A percentile compares a stretch with the other conserved stretches of the same genome.
phyloP scores from a whole-genome alignment of 202 grass and related monocot species.

The Hordeum pubiflorum region DNA sequence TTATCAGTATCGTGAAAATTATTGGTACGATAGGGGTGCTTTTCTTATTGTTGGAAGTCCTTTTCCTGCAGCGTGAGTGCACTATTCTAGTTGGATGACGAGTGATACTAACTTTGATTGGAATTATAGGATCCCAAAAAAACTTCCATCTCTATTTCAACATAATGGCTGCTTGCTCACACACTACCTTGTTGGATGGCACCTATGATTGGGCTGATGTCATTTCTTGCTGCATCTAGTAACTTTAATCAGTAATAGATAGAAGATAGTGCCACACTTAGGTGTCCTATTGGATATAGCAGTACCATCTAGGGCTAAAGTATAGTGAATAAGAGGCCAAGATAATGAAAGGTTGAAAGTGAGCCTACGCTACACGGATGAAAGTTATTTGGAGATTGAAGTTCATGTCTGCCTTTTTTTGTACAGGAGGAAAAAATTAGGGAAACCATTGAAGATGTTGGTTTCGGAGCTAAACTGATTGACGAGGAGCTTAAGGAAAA shows the following conservation, averaged over 20 bases:
- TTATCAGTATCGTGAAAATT: slow-evolving; percentile 4
- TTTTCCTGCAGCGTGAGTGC: slow-evolving; percentile 19
- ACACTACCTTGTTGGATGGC: not conserved
- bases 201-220: not conserved
- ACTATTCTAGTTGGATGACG: not conserved
- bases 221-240: not conserved
- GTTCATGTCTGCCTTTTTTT: slow-evolving; percentile 23
- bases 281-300: not conserved
- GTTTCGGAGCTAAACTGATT: slow-evolving; percentile 63
- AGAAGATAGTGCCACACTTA: not conserved
- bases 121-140: not conserved
- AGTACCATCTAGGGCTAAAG: not conserved
- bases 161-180: slow-evolving; percentile 14
- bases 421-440: slow-evolving; percentile 65
- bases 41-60: slow-evolving; percentile 14
- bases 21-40: slow-evolving; percentile 5
- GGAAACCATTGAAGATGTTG: slow-evolving; percentile 83
- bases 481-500: slow-evolving; percentile 64
- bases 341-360: not conserved
- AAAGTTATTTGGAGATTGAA: not conserved
- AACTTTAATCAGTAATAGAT: slow-evolving; percentile 4
- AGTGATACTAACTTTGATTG: not conserved
- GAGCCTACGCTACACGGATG: not conserved
- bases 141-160: not conserved
- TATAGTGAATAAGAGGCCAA: not conserved